Percentiles rank a stretch among this genome's conserved stretches.
These are phyloP conservation scores for Kluyveromyces sp. DNA, from an alignment of 1,139 yeast species.

Conservation along the genomic window DNA sequence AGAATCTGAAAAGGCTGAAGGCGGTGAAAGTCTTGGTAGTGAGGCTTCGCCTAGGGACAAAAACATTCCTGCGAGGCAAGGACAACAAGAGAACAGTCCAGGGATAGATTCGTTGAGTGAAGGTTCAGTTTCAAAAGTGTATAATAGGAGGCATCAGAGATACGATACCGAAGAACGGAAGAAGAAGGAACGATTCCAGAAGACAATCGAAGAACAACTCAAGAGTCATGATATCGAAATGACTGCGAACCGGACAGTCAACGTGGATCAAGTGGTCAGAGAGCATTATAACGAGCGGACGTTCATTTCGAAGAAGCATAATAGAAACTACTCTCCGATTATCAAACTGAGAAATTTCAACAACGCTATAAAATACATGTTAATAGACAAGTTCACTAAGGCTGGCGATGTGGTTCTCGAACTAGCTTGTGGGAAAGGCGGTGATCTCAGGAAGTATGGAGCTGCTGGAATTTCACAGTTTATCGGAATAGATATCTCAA, in stretches of 20 bases:
- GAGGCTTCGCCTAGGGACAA: no score
- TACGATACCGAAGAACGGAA: slow-evolving; percentile 28
- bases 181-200: slow-evolving; percentile 24
- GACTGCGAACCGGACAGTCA: slow-evolving; percentile 27
- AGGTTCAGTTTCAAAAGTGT: slow-evolving; percentile 15
- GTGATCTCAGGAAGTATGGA: slow-evolving; percentile 87
- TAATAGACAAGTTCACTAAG: slow-evolving; percentile 62
- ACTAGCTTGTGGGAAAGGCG: slow-evolving; percentile 97
- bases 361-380: slow-evolving; percentile 81
- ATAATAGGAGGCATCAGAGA: slow-evolving; percentile 27
- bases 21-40: no score
- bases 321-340: slow-evolving; percentile 74
- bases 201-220: slow-evolving; percentile 31
- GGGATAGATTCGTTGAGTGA: slow-evolving; percentile 8
- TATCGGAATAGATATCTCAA: slow-evolving; percentile 88
- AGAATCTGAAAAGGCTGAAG: slow-evolving; percentile 10
- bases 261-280: slow-evolving; percentile 54
- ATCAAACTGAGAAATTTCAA: slow-evolving; percentile 82
- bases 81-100: not conserved
- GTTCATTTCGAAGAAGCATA: slow-evolving; percentile 54
- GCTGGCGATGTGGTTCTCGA: slow-evolving; percentile 60
- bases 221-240: slow-evolving; percentile 31
- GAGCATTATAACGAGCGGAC: slow-evolving; percentile 84
- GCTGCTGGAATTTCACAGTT: slow-evolving; percentile 66
- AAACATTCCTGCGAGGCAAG: slow-evolving; percentile 11